Percentiles rank a stretch among this genome's conserved stretches.
phyloP scores from a whole-genome alignment of 139 green algal genomes.

The Trebouxia sp. region DNA sequence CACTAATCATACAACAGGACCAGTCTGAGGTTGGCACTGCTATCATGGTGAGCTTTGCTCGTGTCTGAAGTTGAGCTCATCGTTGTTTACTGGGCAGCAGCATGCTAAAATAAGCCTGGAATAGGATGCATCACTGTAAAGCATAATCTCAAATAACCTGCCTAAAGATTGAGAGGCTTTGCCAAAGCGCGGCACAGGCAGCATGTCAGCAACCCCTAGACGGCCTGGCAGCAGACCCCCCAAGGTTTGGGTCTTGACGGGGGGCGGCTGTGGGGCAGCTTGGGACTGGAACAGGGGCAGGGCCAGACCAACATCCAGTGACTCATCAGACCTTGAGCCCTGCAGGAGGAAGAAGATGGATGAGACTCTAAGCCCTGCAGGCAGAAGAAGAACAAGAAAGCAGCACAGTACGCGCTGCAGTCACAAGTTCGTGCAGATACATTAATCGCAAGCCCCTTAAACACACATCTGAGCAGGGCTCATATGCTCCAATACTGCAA shows the following conservation, averaged over 20 bases:
- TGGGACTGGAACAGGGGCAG: constrained; percentile 43
- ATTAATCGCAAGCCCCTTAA: too few relatives aligned
- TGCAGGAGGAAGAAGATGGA: constrained; percentile 9
- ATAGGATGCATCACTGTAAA: background rate
- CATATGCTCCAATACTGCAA: too few relatives aligned
- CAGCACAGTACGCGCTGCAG: background rate
- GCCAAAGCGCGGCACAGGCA: constrained; percentile 22
- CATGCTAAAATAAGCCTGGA: too few relatives aligned
- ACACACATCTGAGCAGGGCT: too few relatives aligned
- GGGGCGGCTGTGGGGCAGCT: background rate
- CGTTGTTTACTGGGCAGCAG: too few relatives aligned
- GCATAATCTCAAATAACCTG: background rate
- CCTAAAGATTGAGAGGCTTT: background rate
- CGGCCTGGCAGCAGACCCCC: background rate
- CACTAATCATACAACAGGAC: too few relatives aligned
- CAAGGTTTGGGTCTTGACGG: background rate
- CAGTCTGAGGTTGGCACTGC: too few relatives aligned
- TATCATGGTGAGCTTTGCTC: too few relatives aligned
- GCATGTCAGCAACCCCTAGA: constrained; percentile 16
- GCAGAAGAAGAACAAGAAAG: background rate
- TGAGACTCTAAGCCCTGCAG: background rate
- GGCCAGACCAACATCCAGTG: constrained; percentile 71
- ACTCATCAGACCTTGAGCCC: constrained; percentile 55
- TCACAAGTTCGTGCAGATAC: too few relatives aligned
- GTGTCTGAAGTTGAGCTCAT: too few relatives aligned